Evolutionary conservation across 2,329 filamentous ascomycete genomes (phyloP), one percentile per base, ranked within the genome.

Genomic region (Paracoccidioides lutzii): DNA sequence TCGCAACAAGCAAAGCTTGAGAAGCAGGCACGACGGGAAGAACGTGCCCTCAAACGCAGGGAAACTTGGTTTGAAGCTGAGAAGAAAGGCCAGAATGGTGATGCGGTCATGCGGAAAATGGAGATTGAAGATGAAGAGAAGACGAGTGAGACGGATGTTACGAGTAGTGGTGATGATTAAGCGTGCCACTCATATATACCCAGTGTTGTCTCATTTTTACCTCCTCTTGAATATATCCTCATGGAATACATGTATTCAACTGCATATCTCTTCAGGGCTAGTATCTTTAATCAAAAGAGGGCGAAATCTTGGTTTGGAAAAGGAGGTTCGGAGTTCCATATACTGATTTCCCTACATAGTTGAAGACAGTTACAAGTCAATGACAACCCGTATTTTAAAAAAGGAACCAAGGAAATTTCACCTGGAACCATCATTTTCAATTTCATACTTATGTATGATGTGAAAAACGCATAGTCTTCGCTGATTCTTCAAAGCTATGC

Each of bases 31-130:
- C 67, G 66, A 54, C 73, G 69, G 57, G 71, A 74, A 54, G 69
- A 70, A 35, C 66, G 68, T n/a, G 71, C 69, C 38, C 57, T 63
- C n/a, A 67, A 68, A 55, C 68, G 66, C 54, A 65, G 73, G 55
- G 65, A 75, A 60, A 71, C 71, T 28, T 76, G 73, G 68, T 71
- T 75, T 59, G 67, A 70, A 28, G 72, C 71, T 3, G 72, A 75
- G 58, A 75, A 71, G 58, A 70, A 67, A 56, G 73, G 73, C 32
- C 64, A 64, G 55, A 73, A 72, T 60, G 71, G 71, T 1, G 71
- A 74, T 61, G 62, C 62, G 5, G 63, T 63, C n/a, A 61, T 75
- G 48, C 66, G 67, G 42, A 64, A 66, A 56, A 70, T 73, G 66
- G 71, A 73, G 49, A 58, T 64, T 37, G 69, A 69, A 42, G 68